These are phyloP conservation scores for Pseudocercospora crystallina DNA, from an alignment of 2,329 filamentous ascomycete species.

Conservation along the genomic window DNA sequence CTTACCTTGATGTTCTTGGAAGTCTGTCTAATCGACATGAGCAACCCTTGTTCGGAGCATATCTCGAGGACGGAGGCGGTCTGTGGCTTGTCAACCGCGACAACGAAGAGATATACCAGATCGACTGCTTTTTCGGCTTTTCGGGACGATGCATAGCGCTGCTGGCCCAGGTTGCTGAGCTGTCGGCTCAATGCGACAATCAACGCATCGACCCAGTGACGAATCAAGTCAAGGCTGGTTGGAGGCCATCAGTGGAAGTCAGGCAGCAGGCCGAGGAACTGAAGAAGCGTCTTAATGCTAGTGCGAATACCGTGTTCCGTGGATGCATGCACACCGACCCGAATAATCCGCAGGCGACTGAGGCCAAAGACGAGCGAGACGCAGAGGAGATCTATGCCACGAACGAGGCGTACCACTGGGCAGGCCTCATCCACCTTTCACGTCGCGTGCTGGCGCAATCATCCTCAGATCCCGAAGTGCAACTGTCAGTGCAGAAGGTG, in stretches of 20 bases:
- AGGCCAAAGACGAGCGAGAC: conserved; percentile 52
- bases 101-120: conserved; percentile 53
- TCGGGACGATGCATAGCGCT: conserved; percentile 69
- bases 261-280: conserved; percentile 59
- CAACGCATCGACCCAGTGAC: conserved; percentile 59
- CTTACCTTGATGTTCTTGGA: conserved; percentile 78
- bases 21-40: conserved; percentile 58
- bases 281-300: conserved; percentile 61
- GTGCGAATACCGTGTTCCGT: conserved; percentile 42
- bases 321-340: conserved; percentile 45
- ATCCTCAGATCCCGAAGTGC: conserved; percentile 59
- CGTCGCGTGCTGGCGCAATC: conserved; percentile 68
- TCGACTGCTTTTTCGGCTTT: conserved; percentile 80
- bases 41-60: conserved; percentile 42
- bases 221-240: conserved; percentile 51
- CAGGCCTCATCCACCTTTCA: conserved; percentile 72
- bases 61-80: conserved; percentile 39
- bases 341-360: conserved; percentile 35
- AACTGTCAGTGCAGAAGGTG: conserved; percentile 63
- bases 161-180: conserved; percentile 68
- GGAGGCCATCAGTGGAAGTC: conserved; percentile 60
- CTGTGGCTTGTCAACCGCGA: conserved; percentile 37
- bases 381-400: conserved; percentile 66
- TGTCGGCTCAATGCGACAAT: conserved; percentile 67
- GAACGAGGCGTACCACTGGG: conserved; percentile 78